Evolutionary conservation across 2,329 filamentous ascomycete species (phyloP).

Genomic region (Fusarium sp.): DNA sequence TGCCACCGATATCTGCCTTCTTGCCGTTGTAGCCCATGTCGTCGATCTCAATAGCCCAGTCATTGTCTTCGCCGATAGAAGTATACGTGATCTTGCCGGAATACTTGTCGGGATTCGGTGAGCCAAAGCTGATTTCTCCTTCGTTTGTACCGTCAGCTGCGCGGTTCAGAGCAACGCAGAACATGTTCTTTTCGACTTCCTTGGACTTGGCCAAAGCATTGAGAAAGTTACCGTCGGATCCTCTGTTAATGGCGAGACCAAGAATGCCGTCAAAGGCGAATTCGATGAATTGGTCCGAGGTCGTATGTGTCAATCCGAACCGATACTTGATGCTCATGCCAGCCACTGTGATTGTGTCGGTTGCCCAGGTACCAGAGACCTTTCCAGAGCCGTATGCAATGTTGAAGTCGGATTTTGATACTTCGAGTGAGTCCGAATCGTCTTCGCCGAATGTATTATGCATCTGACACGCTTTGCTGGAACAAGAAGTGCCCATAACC

Average conservation of each 20-base stretch:
- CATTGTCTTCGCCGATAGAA: conserved; percentile 58
- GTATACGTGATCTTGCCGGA: conserved; percentile 75
- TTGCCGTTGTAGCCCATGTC: conserved; percentile 70
- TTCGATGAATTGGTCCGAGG: conserved; percentile 75
- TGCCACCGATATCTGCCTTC: conserved; percentile 61
- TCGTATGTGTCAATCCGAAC: conserved; percentile 76
- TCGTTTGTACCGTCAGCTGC: conserved; percentile 70
- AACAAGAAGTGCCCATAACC: conserved; percentile 80
- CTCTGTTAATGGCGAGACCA: conserved; percentile 72
- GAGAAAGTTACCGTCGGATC: conserved; percentile 72
- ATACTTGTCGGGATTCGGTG: conserved; percentile 71
- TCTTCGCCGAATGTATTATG: conserved; percentile 75
- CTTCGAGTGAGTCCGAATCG: conserved; percentile 70
- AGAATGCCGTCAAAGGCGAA: conserved; percentile 92
- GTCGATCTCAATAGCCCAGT: conserved; percentile 78
- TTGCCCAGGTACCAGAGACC: conserved; percentile 71
- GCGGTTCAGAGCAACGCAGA: conserved; percentile 76
- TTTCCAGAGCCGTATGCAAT: conserved; percentile 81
- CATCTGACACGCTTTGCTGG: conserved; percentile 67
- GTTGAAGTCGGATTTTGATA: conserved; percentile 62
- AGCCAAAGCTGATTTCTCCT: conserved; percentile 81
- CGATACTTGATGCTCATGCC: conserved; percentile 69
- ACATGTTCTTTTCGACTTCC: conserved; percentile 68
- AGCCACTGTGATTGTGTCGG: conserved; percentile 73
- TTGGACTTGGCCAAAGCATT: conserved; percentile 65